A percentile compares a stretch with the other conserved stretches of the same genome.
Evolutionary conservation across 768 basidiomycete species (phyloP).

Genomic region (Phlebiopsis gigantea): DNA sequence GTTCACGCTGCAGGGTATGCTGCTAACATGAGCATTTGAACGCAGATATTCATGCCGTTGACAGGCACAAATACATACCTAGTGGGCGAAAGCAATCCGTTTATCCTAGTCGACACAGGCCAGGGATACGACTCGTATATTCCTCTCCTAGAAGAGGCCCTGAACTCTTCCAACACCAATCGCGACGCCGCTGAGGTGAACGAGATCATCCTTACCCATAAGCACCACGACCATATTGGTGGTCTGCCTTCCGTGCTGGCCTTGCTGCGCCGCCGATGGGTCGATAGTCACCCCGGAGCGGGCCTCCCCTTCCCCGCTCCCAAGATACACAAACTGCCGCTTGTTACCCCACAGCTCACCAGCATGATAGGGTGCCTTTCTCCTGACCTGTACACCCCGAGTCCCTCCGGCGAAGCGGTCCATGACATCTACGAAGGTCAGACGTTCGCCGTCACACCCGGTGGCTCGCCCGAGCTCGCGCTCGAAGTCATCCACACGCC

Average conservation of each 20-base stretch:
- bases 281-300: constrained; percentile 34
- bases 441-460: constrained; percentile 32
- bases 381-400: constrained; percentile 40
- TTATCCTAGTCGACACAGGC: constrained; percentile 78
- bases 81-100: constrained; percentile 63
- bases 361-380: constrained; percentile 37
- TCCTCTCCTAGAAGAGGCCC: constrained; percentile 55
- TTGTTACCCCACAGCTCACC: constrained; percentile 29
- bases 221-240: constrained; percentile 81
- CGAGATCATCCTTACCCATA: constrained; percentile 89
- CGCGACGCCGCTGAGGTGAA: constrained; percentile 56
- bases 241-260: constrained; percentile 69
- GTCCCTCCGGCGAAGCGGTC: constrained; percentile 37
- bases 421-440: constrained; percentile 61
- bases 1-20: constrained; percentile 77
- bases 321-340: constrained; percentile 69
- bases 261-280: constrained; percentile 63
- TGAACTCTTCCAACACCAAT: constrained; percentile 35
- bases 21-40: not conserved
- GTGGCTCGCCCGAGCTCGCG: constrained; percentile 10
- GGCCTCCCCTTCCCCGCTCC: constrained; percentile 53
- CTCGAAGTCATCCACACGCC: constrained; percentile 79
- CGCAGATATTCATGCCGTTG: not conserved
- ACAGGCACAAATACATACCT: constrained; percentile 90
- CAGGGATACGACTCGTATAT: constrained; percentile 69